These are phyloP conservation scores for Cercospora canescens DNA, from an alignment of 2,329 filamentous ascomycete species.

Conservation along the genomic window DNA sequence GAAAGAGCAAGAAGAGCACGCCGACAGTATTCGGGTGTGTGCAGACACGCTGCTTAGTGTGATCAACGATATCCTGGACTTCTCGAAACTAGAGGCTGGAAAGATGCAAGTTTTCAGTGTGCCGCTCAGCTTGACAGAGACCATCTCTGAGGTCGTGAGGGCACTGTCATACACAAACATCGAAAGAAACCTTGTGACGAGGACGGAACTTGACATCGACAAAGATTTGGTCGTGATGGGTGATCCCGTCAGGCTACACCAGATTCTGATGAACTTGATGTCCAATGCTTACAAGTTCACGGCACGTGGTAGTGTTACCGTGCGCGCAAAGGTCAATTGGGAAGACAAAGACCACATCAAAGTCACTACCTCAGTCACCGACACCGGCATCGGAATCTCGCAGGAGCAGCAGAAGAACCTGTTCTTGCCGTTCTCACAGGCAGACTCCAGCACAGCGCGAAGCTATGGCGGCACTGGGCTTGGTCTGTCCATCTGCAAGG, in stretches of 20 bases:
- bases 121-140: conserved; percentile 54
- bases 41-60: conserved; percentile 56
- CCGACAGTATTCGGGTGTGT: conserved; percentile 65
- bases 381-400: conserved; percentile 90
- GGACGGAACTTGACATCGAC: conserved; percentile 57
- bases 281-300: conserved; percentile 96
- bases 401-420: conserved; percentile 79
- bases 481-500: conserved; percentile 91
- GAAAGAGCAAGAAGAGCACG: conserved; percentile 61
- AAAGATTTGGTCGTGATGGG: conserved; percentile 55
- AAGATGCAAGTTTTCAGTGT: conserved; percentile 63
- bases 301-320: conserved; percentile 79
- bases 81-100: conserved; percentile 54
- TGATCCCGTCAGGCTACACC: conserved; percentile 53
- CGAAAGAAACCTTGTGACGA: conserved; percentile 59
- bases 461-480: conserved; percentile 92
- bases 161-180: conserved; percentile 64
- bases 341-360: conserved; percentile 71
- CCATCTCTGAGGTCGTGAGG: conserved; percentile 64
- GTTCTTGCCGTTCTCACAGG: conserved; percentile 91
- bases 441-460: conserved; percentile 83
- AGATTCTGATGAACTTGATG: conserved; percentile 73
- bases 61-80: conserved; percentile 56
- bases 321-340: conserved; percentile 70
- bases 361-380: conserved; percentile 80